Conservation (phyloP, 441 rosid genomes). For the Cnidoscolus chayamansa region DNA sequence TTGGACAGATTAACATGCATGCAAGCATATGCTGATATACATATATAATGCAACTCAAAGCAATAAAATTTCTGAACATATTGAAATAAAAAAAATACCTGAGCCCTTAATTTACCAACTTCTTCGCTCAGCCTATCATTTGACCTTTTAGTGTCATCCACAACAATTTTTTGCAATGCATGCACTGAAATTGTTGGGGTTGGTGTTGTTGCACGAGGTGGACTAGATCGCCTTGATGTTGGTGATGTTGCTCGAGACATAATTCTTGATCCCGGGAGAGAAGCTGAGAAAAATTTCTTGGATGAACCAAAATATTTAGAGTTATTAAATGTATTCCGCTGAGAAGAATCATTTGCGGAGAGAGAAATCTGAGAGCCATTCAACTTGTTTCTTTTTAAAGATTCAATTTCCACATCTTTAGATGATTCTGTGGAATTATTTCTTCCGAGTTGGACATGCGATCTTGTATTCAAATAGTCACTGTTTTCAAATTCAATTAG, state of each 20-base stretch:
- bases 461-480: conserved; percentile 69
- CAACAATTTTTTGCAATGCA: conserved; percentile 55
- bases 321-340: conserved; percentile 62
- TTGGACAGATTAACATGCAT: not conserved
- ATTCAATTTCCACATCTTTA: conserved; percentile 55
- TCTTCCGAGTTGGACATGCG: conserved; percentile 70
- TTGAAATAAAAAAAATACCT: conserved; percentile 41
- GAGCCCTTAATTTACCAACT: conserved; percentile 74
- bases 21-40: conserved; percentile 21
- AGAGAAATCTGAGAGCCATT: conserved; percentile 89
- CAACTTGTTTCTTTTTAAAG: conserved; percentile 73
- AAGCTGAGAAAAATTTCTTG: conserved; percentile 91
- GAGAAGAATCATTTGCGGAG: conserved; percentile 70
- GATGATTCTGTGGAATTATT: conserved; percentile 72
- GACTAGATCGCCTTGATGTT: conserved; percentile 83
- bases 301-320: conserved; percentile 89
- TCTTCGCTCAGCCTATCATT: conserved; percentile 75
- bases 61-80: conserved; percentile 29
- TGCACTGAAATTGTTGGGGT: conserved; percentile 76
- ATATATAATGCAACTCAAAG: conserved; percentile 39
- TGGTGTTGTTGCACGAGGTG: conserved; percentile 95
- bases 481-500: conserved; percentile 55
- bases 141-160: conserved; percentile 70
- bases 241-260: conserved; percentile 98
- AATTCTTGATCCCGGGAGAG: conserved; percentile 97